Conservation (phyloP, 192 early-diverging fungal species). For the Coemansia sp. region DNA sequence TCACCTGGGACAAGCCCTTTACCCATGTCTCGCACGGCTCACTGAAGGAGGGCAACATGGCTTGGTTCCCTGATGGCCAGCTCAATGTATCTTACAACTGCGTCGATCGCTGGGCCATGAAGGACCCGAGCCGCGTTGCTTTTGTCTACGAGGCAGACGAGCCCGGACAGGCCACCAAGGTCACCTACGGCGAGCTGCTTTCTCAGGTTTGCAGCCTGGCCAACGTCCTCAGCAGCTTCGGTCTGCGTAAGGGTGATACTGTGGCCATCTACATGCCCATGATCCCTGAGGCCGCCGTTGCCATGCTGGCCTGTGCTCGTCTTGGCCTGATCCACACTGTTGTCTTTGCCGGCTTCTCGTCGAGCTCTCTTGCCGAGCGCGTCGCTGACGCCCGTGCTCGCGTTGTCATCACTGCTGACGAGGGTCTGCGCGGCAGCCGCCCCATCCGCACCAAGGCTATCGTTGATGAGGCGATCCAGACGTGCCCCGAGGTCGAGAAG, state of each 20-base stretch:
- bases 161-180: constrained; percentile 69
- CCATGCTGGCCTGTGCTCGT: constrained; percentile 93
- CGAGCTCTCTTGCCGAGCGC: constrained; percentile 89
- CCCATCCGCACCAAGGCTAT: constrained; percentile 87
- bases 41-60: constrained; percentile 81
- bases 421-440: constrained; percentile 90
- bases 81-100: constrained; percentile 96
- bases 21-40: constrained; percentile 65
- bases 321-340: constrained; percentile 92
- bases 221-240: constrained; percentile 78
- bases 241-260: constrained; percentile 88
- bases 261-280: constrained; percentile 98
- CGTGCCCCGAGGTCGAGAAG: constrained; percentile 74
- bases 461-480: constrained; percentile 82
- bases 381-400: constrained; percentile 78
- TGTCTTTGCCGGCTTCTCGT: constrained; percentile 96
- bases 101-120: constrained; percentile 86
- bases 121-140: constrained; percentile 73
- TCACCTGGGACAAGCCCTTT: constrained; percentile 84
- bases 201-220: constrained; percentile 81
- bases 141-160: constrained; percentile 91
- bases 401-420: constrained; percentile 90
- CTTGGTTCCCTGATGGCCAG: constrained; percentile 91
- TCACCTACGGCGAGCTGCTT: constrained; percentile 84
- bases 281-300: constrained; percentile 88